phyloP scores from a whole-genome alignment of 2,329 filamentous ascomycete genomes.

The Dothistroma pini region DNA sequence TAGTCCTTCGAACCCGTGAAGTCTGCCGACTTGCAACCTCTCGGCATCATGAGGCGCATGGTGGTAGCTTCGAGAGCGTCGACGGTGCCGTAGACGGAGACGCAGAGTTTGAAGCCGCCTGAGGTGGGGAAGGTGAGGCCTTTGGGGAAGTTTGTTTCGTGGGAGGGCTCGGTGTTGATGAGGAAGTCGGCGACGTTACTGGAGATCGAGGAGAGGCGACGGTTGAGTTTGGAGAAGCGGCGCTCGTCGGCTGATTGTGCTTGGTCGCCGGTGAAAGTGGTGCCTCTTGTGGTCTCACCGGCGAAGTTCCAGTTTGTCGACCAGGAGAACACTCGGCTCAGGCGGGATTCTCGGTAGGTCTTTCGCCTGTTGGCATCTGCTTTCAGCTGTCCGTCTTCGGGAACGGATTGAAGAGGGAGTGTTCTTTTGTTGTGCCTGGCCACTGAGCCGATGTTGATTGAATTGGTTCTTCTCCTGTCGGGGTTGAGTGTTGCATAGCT shows the following conservation, averaged over 20 bases:
- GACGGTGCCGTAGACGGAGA: slow-evolving; percentile 4
- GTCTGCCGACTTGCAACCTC: neutral
- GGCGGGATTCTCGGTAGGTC: neutral
- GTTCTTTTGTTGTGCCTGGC: neutral
- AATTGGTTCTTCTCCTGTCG: neutral
- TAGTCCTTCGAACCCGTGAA: neutral
- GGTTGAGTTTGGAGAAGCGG: neutral
- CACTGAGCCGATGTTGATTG: neutral
- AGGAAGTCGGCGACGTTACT: neutral
- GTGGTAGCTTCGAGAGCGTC: neutral
- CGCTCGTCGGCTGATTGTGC: neutral
- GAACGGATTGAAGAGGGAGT: neutral
- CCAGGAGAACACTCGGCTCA: slow-evolving; percentile 1
- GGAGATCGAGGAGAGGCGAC: slow-evolving; percentile 1
- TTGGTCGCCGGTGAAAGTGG: neutral
- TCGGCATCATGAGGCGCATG: neutral
- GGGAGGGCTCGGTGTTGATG: neutral
- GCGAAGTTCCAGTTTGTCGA: slow-evolving; percentile 4
- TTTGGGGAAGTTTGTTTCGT: slow-evolving; percentile 2
- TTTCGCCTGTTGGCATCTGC: neutral
- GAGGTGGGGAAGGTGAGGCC: neutral
- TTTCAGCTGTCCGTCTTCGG: neutral
- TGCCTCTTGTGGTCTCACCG: neutral
- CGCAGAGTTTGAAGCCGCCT: slow-evolving; percentile 1
- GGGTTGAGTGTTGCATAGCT: neutral